Conservation (phyloP, 768 basidiomycete genomes). For the Lepiota subincarnata region DNA sequence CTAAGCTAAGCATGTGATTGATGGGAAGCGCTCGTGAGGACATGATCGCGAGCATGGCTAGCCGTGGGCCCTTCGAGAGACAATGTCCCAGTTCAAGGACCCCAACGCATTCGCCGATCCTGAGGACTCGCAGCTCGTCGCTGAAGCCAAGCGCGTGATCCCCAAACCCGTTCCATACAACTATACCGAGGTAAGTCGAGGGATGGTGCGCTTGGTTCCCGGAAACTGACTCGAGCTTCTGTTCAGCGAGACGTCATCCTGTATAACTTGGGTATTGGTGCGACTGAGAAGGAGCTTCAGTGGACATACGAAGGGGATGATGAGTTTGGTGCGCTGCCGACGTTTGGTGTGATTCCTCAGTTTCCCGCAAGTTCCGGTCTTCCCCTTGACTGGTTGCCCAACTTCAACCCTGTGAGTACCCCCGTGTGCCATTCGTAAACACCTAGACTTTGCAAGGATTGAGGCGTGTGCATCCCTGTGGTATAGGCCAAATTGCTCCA, state of each 20-base stretch:
- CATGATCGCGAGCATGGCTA: not conserved
- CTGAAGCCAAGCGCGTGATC: constrained; percentile 67
- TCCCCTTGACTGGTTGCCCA: constrained; percentile 84
- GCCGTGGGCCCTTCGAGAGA: not conserved
- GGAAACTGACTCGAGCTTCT: not conserved
- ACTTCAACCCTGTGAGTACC: constrained; percentile 77
- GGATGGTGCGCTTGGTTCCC: not conserved
- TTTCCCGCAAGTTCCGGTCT: constrained; percentile 67
- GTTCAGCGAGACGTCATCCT: constrained; percentile 76
- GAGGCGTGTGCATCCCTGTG: not conserved
- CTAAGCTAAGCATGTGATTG: not conserved
- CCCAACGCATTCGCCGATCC: constrained; percentile 60
- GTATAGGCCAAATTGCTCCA: constrained; percentile 90
- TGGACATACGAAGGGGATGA: constrained; percentile 91
- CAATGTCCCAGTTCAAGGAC: constrained; percentile 38
- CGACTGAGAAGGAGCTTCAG: constrained; percentile 86
- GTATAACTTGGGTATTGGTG: constrained; percentile 94
- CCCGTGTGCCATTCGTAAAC: not conserved
- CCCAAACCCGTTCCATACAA: constrained; percentile 55
- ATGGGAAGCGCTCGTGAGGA: not conserved
- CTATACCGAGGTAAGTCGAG: constrained; percentile 60
- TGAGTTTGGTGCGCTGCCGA: constrained; percentile 81
- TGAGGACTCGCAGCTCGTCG: constrained; percentile 81
- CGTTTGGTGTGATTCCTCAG: constrained; percentile 94
- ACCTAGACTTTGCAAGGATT: not conserved